These are phyloP conservation scores for Coprinopsis marcescibilis DNA, from an alignment of 768 basidiomycete genomes.

Conservation along the genomic window DNA sequence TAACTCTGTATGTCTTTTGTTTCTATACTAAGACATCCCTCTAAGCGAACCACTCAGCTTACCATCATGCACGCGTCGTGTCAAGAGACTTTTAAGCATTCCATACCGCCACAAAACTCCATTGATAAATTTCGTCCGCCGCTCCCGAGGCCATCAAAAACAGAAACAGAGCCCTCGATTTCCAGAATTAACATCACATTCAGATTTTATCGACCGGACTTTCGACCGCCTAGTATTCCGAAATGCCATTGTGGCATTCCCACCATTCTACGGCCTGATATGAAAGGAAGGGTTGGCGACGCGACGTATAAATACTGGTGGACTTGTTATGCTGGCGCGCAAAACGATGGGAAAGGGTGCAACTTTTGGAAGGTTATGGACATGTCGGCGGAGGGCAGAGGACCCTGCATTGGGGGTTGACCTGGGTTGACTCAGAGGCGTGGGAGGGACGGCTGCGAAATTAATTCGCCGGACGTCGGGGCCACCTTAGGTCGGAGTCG, in stretches of 20 bases:
- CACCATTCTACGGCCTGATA: constrained; percentile 66
- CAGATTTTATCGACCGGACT: constrained; percentile 82
- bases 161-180: constrained; percentile 43
- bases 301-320: constrained; percentile 68
- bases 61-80: constrained; percentile 85
- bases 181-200: constrained; percentile 84
- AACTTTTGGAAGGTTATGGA: constrained; percentile 71
- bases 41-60: constrained; percentile 37
- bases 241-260: constrained; percentile 70
- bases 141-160: constrained; percentile 30
- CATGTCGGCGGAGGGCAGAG: constrained; percentile 60
- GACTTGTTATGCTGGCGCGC: constrained; percentile 74
- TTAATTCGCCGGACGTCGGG: no score
- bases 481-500: no score
- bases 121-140: constrained; percentile 70
- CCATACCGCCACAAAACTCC: constrained; percentile 62
- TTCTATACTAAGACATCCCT: background rate
- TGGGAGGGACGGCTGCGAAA: no score
- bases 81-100: constrained; percentile 80
- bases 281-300: constrained; percentile 63
- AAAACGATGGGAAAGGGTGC: constrained; percentile 82
- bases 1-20: constrained; percentile 55
- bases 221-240: constrained; percentile 57
- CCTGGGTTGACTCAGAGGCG: no score
- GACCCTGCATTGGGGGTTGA: constrained; percentile 31